Conservation (phyloP, 1,284 basidiomycete species). For the Paramarasmius palmivorus region DNA sequence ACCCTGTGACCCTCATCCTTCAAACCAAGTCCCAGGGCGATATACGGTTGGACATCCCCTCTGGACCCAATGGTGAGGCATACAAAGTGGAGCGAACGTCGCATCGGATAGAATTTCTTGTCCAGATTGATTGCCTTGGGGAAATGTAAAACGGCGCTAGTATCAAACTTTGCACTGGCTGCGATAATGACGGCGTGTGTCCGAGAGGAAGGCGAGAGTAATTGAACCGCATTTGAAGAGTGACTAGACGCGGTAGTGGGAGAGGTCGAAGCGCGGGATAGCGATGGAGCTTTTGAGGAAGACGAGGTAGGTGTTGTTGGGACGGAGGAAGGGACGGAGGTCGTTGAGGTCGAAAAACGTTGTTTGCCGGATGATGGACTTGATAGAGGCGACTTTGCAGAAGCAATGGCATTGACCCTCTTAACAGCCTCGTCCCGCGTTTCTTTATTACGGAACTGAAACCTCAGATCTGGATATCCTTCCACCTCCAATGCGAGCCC, state of each 20-base stretch:
- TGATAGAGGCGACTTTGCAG: slow-evolving; percentile 10
- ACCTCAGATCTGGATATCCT: slow-evolving; percentile 47
- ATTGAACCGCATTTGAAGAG: no score
- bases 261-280: no score
- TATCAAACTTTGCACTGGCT: slow-evolving; percentile 20
- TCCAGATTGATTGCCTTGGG: slow-evolving; percentile 55
- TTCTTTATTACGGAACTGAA: slow-evolving; percentile 49
- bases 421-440: slow-evolving; percentile 48
- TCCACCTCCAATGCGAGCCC: slow-evolving; percentile 50
- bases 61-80: slow-evolving; percentile 53
- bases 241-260: no score
- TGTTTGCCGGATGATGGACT: slow-evolving; percentile 7
- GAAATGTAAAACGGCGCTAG: slow-evolving; percentile 25
- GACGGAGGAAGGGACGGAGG: neutral
- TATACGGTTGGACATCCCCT: slow-evolving; percentile 55
- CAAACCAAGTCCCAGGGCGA: slow-evolving; percentile 45
- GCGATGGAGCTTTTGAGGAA: no score
- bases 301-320: no score
- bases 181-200: slow-evolving; percentile 24
- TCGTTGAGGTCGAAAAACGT: no score
- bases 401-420: slow-evolving; percentile 27
- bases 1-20: slow-evolving; percentile 55
- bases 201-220: neutral
- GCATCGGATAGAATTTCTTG: slow-evolving; percentile 28
- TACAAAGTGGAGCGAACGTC: slow-evolving; percentile 40